Evolutionary conservation across 805 yeast genomes (phyloP), one percentile per base, ranked within the genome.

Genomic region (Monosporozyma unispora): DNA sequence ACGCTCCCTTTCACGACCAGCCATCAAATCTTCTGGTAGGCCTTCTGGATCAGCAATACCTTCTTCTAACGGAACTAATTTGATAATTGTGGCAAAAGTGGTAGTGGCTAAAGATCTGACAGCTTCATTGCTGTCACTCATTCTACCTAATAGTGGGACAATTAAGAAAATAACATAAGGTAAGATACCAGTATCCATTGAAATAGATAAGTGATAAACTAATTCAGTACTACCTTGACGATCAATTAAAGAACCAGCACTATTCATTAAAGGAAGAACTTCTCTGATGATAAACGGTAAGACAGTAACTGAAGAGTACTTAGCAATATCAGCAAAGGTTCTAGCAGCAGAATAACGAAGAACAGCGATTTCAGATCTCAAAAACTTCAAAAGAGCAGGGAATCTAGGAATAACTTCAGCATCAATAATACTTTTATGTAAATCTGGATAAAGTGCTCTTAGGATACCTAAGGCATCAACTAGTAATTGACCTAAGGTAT

Each of bases 201-300:
- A 77, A 38, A 75, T 73, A 2, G 96, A 80, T 44, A 93, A 72
- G 61, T 93, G 97, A 63, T 87, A 90, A 7, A 91, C 76, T 22
- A 93, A 79, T 68, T 93, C 99, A 49, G 88, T 84, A 6, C 95
- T 89, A 60, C 99, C 99, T 70, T 91, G 97, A 53, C 99, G 78
- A 52, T 82, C 84, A 23, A 70, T 74, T 8, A 82, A 69, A 29
- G 77, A 78, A 14, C 85, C 80, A 0, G 93, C 86, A 64, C 85
- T 87, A 56, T 81, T 81, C 62, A 90, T 70, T 76, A 87, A 74
- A 1, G 97, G 96, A 39, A 95, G 69, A 1, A 91, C 75, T 7
- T 77, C 71, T 56, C 82, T 80, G n/a, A 93, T 90, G 50, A 91
- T 71, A 52, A 79, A 80, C 7, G 95, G 83, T 67, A 93, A 84